phyloP scores from a whole-genome alignment of 1,284 basidiomycete genomes.

The Ustilago xerochloae region DNA sequence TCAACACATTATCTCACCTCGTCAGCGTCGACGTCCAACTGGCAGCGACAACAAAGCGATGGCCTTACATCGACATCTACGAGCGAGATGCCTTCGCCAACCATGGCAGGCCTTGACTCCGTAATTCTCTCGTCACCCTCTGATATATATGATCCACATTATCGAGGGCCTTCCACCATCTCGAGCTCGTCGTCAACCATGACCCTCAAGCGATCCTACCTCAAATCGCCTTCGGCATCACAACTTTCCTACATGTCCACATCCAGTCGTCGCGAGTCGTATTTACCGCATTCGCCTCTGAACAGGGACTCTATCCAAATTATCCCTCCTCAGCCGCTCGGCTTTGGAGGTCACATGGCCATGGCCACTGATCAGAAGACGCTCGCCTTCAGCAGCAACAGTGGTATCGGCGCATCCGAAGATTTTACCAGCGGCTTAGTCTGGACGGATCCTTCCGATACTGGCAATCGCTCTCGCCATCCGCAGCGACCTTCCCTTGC shows the following conservation, averaged over 20 bases:
- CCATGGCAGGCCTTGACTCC: conserved; percentile 23
- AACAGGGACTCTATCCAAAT: conserved; percentile 61
- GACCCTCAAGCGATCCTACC: conserved; percentile 54
- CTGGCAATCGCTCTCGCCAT: neutral
- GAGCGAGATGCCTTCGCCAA: conserved; percentile 38
- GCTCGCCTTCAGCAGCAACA: conserved; percentile 53
- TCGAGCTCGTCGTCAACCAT: conserved; percentile 53
- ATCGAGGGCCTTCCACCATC: conserved; percentile 25
- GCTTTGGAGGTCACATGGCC: conserved; percentile 56
- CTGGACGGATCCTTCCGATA: conserved; percentile 28
- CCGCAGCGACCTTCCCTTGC: conserved; percentile 10
- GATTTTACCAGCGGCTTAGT: conserved; percentile 51
- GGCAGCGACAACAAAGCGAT: conserved; percentile 19
- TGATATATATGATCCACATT: conserved; percentile 39
- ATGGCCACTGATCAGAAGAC: conserved; percentile 57
- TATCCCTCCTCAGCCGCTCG: conserved; percentile 59
- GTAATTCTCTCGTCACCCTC: conserved; percentile 25
- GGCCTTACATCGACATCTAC: conserved; percentile 28
- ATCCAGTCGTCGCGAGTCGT: conserved; percentile 46
- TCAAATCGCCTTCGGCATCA: conserved; percentile 34
- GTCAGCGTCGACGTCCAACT: conserved; percentile 13
- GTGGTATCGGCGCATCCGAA: conserved; percentile 51
- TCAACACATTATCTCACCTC: conserved; percentile 16
- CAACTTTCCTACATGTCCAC: conserved; percentile 30
- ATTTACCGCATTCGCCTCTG: conserved; percentile 56